Evolutionary conservation across 2,329 filamentous ascomycete genomes (phyloP), one percentile per base, ranked within the genome.

Genomic region (Talaromyces sp.): DNA sequence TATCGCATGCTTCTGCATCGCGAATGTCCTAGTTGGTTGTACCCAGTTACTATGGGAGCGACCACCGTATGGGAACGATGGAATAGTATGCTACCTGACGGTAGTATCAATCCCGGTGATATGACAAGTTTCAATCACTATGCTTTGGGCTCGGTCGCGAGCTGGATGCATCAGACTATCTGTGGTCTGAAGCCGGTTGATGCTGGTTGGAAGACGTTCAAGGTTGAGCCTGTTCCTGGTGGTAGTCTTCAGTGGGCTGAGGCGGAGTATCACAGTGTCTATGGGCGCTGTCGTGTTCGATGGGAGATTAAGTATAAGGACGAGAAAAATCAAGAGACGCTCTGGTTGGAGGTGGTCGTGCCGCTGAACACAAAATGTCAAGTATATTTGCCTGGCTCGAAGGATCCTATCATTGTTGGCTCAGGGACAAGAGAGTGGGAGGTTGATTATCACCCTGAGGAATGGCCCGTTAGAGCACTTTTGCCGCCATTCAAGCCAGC

Each of bases 111-210:
- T 59, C 69, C 76, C 1, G 76, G 78, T 0, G 64, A 71, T 17
- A 80, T 80, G 78, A 80, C 78, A 1, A 76, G 72, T 58, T 78
- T 78, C 67, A 78, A 80, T 54, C 78, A 81, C 63, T 79, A 80
- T 61, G 76, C 79, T 0, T 71, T 79, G 2, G 78, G 77, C 1
- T 72, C 73, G 2, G 76, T 80, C 10, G 77, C 72, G 0, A 72
- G 72, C 27, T 80, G 76, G 76, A 71, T 79, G 61, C 75, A 81
- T 64, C 67, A 70, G 56, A 71, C 70, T 27, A 70, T 78, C 22
- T 76, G 73, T 1, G 77, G 76, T 0, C 61, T 79, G 25, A 71
- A 67, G 8, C 69, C 72, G 5, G 60, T 68, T 0, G 69, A 71
- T 60, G 72, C 75, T 1, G 77, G 76, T 0, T 78, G 76, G 76